These are phyloP conservation scores for Fusarium nodosum DNA, from an alignment of 2,329 filamentous ascomycete genomes.

Conservation along the genomic window DNA sequence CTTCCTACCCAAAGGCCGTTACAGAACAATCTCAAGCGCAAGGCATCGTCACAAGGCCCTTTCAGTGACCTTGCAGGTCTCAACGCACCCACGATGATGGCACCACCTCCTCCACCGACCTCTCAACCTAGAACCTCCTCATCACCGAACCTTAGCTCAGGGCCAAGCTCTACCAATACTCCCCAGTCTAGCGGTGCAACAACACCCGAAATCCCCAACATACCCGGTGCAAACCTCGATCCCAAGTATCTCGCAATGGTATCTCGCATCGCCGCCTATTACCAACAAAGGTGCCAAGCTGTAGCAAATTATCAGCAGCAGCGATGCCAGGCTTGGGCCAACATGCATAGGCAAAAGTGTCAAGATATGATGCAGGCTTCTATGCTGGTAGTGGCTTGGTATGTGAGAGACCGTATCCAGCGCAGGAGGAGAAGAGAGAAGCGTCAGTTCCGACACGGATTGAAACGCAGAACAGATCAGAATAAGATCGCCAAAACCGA, in stretches of 20 bases:
- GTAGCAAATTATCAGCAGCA: constrained; percentile 63
- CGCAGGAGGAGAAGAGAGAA: constrained; percentile 59
- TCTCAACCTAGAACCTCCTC: constrained; percentile 46
- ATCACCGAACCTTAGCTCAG: constrained; percentile 40
- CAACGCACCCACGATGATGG: constrained; percentile 41
- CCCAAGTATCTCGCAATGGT: constrained; percentile 62
- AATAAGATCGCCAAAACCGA: constrained; percentile 58
- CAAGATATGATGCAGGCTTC: constrained; percentile 64
- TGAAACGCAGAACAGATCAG: constrained; percentile 53
- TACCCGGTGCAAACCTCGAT: constrained; percentile 52
- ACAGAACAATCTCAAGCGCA: constrained; percentile 49
- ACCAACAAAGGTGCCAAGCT: constrained; percentile 63
- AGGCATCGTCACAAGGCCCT: constrained; percentile 48
- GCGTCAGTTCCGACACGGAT: constrained; percentile 58
- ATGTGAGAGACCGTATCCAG: constrained; percentile 62
- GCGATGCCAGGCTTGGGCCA: constrained; percentile 63
- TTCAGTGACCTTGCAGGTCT: constrained; percentile 37
- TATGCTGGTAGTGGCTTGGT: constrained; percentile 65
- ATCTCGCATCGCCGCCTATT: constrained; percentile 63
- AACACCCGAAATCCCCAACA: constrained; percentile 42
- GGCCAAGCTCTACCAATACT: constrained; percentile 33
- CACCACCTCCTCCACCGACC: constrained; percentile 44
- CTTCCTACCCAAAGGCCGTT: constrained; percentile 49
- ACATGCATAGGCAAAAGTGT: constrained; percentile 61
- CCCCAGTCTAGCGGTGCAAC: constrained; percentile 42